Evolutionary conservation across 176 grass and related monocot species (phyloP).

Genomic region (Alloteropsis semialata): DNA sequence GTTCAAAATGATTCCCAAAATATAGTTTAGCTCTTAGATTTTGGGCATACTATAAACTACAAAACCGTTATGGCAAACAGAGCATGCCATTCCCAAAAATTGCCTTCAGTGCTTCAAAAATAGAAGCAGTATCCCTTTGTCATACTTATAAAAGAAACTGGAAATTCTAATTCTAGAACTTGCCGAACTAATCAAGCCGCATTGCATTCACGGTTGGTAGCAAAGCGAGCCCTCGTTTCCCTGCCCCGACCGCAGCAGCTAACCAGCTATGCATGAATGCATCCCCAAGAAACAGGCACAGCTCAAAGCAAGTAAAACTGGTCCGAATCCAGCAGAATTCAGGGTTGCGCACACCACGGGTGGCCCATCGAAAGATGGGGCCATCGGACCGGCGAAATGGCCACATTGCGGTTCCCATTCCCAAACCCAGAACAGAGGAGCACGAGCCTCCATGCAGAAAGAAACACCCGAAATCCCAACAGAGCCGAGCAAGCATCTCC

Average conservation of each 20-base stretch:
- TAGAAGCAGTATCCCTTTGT: not conserved
- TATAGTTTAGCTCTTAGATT: not conserved
- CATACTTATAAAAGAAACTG: no score
- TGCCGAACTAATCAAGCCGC: not conserved
- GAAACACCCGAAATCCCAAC: no score
- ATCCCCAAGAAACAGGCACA: not conserved
- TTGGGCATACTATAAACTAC: not conserved
- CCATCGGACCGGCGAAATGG: not conserved
- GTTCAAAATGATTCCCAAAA: no score
- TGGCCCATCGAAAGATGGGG: not conserved
- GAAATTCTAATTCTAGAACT: not conserved
- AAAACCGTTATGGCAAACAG: not conserved
- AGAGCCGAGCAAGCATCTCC: not conserved
- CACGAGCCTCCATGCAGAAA: not conserved
- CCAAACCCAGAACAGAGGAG: not conserved
- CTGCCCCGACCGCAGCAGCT: no score
- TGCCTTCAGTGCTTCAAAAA: not conserved
- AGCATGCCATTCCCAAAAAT: not conserved
- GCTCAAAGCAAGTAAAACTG: not conserved
- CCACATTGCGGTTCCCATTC: not conserved
- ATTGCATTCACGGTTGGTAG: not conserved
- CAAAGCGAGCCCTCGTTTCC: not conserved
- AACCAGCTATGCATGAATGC: no score
- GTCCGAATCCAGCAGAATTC: not conserved
- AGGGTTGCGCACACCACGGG: not conserved